Evolutionary conservation across 768 basidiomycete species (phyloP).

Genomic region (Mrakia gelida): DNA sequence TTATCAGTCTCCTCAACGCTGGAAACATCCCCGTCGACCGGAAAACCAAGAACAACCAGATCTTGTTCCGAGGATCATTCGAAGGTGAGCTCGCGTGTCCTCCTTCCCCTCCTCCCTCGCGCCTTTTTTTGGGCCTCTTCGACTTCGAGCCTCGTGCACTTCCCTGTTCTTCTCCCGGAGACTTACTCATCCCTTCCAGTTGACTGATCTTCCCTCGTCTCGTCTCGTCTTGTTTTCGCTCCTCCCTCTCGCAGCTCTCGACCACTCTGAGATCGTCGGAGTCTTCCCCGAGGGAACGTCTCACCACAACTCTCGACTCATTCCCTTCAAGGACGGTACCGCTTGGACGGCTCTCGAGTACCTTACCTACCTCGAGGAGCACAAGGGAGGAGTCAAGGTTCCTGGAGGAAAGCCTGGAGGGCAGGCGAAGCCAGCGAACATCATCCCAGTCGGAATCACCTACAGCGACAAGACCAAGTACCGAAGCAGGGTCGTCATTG

Average conservation of each 20-base stretch:
- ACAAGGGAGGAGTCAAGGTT: slow-evolving; percentile 34
- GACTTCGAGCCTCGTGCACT: neutral
- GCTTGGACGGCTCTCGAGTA: slow-evolving; percentile 95
- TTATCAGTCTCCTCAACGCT: neutral
- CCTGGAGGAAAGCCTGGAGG: slow-evolving; percentile 49
- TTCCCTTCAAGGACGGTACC: slow-evolving; percentile 82
- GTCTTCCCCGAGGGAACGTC: slow-evolving; percentile 77
- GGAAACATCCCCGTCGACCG: slow-evolving; percentile 83
- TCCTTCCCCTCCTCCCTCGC: neutral
- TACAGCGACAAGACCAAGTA: slow-evolving; percentile 97
- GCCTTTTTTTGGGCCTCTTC: neutral
- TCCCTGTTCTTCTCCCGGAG: neutral
- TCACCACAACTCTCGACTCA: slow-evolving; percentile 87
- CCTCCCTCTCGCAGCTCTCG: slow-evolving; percentile 51
- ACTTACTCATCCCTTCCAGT: neutral
- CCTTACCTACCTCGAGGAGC: slow-evolving; percentile 60
- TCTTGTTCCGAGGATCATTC: slow-evolving; percentile 82
- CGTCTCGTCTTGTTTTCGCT: neutral
- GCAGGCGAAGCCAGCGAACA: slow-evolving; percentile 40
- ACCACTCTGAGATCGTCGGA: slow-evolving; percentile 75
- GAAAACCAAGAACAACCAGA: slow-evolving; percentile 84
- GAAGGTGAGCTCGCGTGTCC: slow-evolving; percentile 48
- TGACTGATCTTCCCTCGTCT: neutral
- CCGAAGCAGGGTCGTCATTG: slow-evolving; percentile 68
- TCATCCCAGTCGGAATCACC: slow-evolving; percentile 82